phyloP scores from a whole-genome alignment of 2,329 filamentous ascomycete genomes.

The Beauveria pseudobassiana region DNA sequence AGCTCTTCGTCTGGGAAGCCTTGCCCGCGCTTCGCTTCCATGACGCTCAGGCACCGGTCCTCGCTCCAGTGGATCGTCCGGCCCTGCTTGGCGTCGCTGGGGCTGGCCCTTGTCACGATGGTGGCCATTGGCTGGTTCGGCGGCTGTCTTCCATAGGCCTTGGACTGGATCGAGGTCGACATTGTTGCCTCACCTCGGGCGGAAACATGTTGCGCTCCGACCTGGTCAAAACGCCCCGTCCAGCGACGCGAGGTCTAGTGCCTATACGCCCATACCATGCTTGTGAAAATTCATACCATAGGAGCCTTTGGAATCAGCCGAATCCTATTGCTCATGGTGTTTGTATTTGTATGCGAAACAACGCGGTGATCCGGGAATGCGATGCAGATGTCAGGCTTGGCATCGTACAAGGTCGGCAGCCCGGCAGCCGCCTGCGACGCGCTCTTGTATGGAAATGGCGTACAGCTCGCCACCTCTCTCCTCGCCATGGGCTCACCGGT shows the following conservation, averaged over 20 bases:
- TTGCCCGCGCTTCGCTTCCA: constrained; percentile 63
- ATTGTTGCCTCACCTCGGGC: constrained; percentile 29
- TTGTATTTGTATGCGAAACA: constrained; percentile 33
- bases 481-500: constrained; percentile 54
- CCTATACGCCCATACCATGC: constrained; percentile 32
- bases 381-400: constrained; percentile 53
- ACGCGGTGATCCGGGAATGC: constrained; percentile 59
- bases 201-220: constrained; percentile 35
- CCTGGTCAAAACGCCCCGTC: constrained; percentile 26
- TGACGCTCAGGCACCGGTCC: constrained; percentile 51
- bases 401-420: constrained; percentile 56
- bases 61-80: constrained; percentile 58
- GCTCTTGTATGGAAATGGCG: constrained; percentile 53
- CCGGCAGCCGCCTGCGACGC: constrained; percentile 48
- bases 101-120: constrained; percentile 46
- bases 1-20: constrained; percentile 65
- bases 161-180: constrained; percentile 25
- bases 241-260: constrained; percentile 12
- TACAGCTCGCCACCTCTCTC: constrained; percentile 32
- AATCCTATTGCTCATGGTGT: constrained; percentile 37
- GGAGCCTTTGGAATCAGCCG: constrained; percentile 50
- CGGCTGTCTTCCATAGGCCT: constrained; percentile 45
- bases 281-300: constrained; percentile 41
- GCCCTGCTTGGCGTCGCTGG: constrained; percentile 49
- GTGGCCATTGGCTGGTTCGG: constrained; percentile 52